Base-by-base conservation (phyloP, 2,329 filamentous ascomycete genomes). In the Fusarium subtropicale region DNA sequence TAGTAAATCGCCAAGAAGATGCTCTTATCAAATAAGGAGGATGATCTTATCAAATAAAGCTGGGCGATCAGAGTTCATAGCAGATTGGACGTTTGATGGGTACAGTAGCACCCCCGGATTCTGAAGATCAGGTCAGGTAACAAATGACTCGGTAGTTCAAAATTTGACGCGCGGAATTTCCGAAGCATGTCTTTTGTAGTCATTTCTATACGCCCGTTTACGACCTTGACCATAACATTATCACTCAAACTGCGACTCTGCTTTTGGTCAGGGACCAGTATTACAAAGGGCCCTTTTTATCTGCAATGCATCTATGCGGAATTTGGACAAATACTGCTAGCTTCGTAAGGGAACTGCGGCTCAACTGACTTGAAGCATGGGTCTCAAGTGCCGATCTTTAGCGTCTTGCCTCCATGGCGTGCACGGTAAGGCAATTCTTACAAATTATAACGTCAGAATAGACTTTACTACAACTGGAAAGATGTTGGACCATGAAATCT, bases 401-500 rank as follows among this genome's bases (percentile, higher is more conserved):
- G 24, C 7, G 11, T 30, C 10, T 11, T 30, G 11, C 28, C 28
- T 30, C 28, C 28, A 30, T 30, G 28, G 28, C 28, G 28, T 30
- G 11, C 28, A 30, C 28, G 10, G 28, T 12, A 30, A 30, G 28
- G 28, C 12, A 12, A 30, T 30, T 30, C 28, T 30, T 12, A 30
- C 24, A 8, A 10, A 15, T 45, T 26, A 26, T 30, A 22, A 18
- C 42, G 42, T 11, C 42, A 45, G 16, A 16, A 16, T 8, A 30
- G 16, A 16, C 22, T 45, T 39, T 5, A 39, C 36, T 39, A 39
- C 11, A 39, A 39, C 5, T 3, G 36, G 10, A 20, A 39, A 12
- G 5, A 20, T 22, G 0, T 20, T 22, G 18, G n/a, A 1, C 36
- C 11, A 6, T 22, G 0, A 3, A 3, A 1, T 1, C 10, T 0